Conservation (phyloP, 352 stramenopile genomes). For the Ophiocytium majus region DNA sequence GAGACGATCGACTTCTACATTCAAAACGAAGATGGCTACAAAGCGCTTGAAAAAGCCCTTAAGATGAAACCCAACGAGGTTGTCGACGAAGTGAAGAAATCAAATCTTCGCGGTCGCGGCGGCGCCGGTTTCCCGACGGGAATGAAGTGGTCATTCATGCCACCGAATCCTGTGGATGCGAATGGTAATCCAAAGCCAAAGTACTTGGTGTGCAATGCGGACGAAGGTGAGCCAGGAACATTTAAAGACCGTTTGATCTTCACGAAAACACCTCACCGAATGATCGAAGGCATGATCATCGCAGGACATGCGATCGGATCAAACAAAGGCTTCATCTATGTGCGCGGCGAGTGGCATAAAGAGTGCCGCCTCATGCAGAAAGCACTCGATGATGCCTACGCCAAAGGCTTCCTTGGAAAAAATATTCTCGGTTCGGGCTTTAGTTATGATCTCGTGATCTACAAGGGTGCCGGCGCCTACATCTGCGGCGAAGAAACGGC, state of each 20-base stretch:
- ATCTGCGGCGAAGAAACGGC: constrained; percentile 99
- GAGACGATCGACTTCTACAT: too few relatives aligned
- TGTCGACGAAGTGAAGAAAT: constrained; percentile 15
- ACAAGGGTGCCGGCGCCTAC: constrained; percentile 95
- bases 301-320: neutral
- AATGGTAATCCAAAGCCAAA: too few relatives aligned
- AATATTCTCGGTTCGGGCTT: constrained; percentile 79
- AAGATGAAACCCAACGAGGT: too few relatives aligned
- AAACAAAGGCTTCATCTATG: constrained; percentile 59
- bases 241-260: constrained; percentile 19
- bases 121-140: constrained; percentile 12
- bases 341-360: constrained; percentile 19
- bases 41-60: too few relatives aligned
- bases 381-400: constrained; percentile 11
- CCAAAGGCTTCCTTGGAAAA: neutral
- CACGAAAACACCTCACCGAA: neutral
- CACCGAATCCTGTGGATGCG: neutral
- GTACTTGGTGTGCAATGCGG: neutral
- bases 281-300: constrained; percentile 27
- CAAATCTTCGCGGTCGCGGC: neutral
- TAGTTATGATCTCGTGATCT: constrained; percentile 98
- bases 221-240: constrained; percentile 20
- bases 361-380: neutral
- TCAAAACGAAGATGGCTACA: too few relatives aligned
- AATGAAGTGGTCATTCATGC: neutral